Evolutionary conservation across 148 eudicot genomes (phyloP).

Genomic region (Rhododendron molle): DNA sequence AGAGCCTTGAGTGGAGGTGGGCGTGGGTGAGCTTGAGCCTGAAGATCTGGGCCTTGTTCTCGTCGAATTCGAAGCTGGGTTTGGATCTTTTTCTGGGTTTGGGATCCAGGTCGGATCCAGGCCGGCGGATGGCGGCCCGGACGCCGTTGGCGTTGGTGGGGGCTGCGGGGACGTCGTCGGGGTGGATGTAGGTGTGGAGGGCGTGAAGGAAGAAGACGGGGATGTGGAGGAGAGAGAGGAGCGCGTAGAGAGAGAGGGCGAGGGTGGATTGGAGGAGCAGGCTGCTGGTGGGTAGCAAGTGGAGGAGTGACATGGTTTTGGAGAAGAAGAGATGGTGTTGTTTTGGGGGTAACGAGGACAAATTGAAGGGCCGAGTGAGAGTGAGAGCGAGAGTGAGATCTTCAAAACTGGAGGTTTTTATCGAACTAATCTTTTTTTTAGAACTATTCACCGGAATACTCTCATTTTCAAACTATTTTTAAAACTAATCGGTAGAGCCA

Average conservation of each 20-base stretch:
- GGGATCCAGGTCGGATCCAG: constrained; percentile 52
- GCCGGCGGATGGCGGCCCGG: constrained; percentile 70
- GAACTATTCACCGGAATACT: too few species aligned
- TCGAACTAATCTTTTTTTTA: too few species aligned
- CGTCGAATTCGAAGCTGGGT: constrained; percentile 80
- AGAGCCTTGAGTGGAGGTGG: constrained; percentile 62
- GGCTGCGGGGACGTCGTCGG: constrained; percentile 71
- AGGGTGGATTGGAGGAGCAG: constrained; percentile 54
- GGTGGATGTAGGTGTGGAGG: constrained; percentile 94
- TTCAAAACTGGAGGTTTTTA: background rate
- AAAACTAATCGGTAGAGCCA: too few species aligned
- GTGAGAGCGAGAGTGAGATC: background rate
- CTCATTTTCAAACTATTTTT: too few species aligned
- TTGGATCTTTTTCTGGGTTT: constrained; percentile 66
- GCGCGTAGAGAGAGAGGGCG: constrained; percentile 45
- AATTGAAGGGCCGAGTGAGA: background rate
- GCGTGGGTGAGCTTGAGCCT: constrained; percentile 71
- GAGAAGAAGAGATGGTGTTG: background rate
- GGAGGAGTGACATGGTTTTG: background rate
- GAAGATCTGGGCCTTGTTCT: constrained; percentile 96
- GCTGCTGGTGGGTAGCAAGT: constrained; percentile 32
- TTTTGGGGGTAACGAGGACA: background rate
- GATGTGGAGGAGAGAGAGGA: constrained; percentile 53
- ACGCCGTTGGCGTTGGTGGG: constrained; percentile 36
- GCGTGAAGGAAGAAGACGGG: constrained; percentile 58